Base-by-base conservation (phyloP, 192 early-diverging fungal species). In the Funneliformis geosporum region DNA sequence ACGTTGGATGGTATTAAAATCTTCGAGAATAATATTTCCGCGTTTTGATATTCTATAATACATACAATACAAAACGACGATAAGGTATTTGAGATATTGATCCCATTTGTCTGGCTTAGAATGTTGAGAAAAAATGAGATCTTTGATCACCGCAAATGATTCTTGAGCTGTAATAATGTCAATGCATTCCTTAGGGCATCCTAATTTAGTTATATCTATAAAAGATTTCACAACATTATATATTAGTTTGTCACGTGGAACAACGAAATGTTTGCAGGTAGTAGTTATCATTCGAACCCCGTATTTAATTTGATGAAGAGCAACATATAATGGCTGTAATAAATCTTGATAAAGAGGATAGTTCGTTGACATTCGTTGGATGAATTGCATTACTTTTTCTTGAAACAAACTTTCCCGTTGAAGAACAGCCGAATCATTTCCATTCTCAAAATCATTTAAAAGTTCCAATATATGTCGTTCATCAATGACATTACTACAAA, bases 261-360 rank as follows among this genome's bases (percentile, higher is more conserved):
- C n/a, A 16, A 40, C 64, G 11, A 76, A 40, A 8, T 21, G 16
- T 76, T 65, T 78, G n/a, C 38, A 66, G 0, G 81, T 55, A 14
- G 85, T 79, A 9, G 87, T 79, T 42, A 91, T 75, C 60, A 93
- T 64, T 16, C 91, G 80, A n/a, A 96, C 59, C 46, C 94, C 95
- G 79, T 89, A 92, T 82, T 94, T 92, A 77, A 96, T 79, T 76
- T 94, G 91, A 77, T 92, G 89, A 2, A 96, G 81, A 12, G 90
- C 87, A n/a, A 92, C 81, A 38, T 88, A 80, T 33, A 94, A 40
- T 5, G 94, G 94, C 25, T 93, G 91, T 1, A 93, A 77, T 64
- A 96, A 86, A 85, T 96, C 95, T 23, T 86, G 84, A 82, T 95
- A 96, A 14, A 89, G 79, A 1, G 89, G 89, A 83, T 92, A 96